These are phyloP conservation scores for Naganishia onofrii DNA, from an alignment of 768 basidiomycete species.

Conservation along the genomic window DNA sequence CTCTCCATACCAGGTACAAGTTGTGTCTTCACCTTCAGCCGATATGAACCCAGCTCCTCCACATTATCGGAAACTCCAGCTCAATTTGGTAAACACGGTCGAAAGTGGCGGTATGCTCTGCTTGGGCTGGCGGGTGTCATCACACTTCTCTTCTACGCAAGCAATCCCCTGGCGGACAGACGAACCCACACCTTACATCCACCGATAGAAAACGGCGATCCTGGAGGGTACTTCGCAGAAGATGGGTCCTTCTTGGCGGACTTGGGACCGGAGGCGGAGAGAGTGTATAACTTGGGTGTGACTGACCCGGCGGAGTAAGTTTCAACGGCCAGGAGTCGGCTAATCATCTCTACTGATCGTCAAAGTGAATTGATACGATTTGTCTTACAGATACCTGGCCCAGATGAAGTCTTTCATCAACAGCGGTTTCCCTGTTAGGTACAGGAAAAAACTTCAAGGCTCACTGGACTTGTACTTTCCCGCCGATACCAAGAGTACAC, in stretches of 20 bases:
- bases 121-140: not conserved
- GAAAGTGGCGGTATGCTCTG: slow-evolving; percentile 12
- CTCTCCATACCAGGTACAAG: not conserved
- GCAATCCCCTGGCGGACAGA: not conserved
- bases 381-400: slow-evolving; percentile 1
- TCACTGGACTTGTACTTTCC: slow-evolving; percentile 18
- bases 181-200: not conserved
- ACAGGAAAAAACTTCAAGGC: slow-evolving; percentile 7
- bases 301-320: slow-evolving; percentile 14
- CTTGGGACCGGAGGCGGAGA: slow-evolving; percentile 20
- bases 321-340: not conserved
- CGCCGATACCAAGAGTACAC: not conserved
- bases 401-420: slow-evolving; percentile 5
- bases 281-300: slow-evolving; percentile 16
- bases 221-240: not conserved
- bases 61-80: not conserved
- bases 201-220: not conserved
- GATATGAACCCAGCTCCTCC: not conserved
- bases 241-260: slow-evolving; percentile 14
- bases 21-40: not conserved
- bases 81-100: not conserved
- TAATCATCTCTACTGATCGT: not conserved
- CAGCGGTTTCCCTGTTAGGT: not conserved
- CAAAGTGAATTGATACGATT: not conserved
- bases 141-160: not conserved